Evolutionary conservation across 202 grass and related monocot genomes (phyloP), one percentile per base, ranked within the genome.

Genomic region (Carex arenaria): DNA sequence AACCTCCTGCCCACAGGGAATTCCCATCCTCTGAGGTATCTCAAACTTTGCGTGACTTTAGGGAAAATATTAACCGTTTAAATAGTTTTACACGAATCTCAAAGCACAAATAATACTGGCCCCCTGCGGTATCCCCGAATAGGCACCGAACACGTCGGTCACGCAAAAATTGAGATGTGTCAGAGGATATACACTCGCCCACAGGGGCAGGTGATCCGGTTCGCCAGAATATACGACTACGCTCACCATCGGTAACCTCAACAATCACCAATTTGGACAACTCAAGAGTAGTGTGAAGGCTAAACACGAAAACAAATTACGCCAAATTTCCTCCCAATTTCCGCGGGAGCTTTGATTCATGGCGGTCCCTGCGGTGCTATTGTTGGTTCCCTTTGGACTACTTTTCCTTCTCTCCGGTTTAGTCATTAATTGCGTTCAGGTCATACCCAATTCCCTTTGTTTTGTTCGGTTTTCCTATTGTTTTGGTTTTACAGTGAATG

Each of bases 331-430:
- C 66, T 17, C 18, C 17, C 40, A 20, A 45, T 45, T 71, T 47
- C 30, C 14, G 47, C 49, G 71, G 23, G 18, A 20, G 64, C 52
- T 43, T 53, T 11, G 40, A 34, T 74, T 67, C 63, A 97, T 97
- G 94, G 87, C 91, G 82, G 57, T 97, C 30, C 85, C 87, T 8
- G 84, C 87, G 82, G 90, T 87, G 87, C 85, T 97, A 45, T 85
- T 93, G 67, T 81, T 97, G 87, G 85, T 97, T 45, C 96, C 93
- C 13, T 78, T 98, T 63, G 96, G 93, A 51, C 91, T 98, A 23
- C 93, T 98, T 80, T 98, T 98, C 85, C 91, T 98, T 84, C 91
- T 98, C 62, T 98, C 93, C 10, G 95, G 95, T 10, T 81, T 98
- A 45, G 82, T 92, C 63, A 68, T 98, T 66, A 98, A 98, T 80